Evolutionary conservation across 1,284 basidiomycete species (phyloP).

Genomic region (Microbotryum violaceum): DNA sequence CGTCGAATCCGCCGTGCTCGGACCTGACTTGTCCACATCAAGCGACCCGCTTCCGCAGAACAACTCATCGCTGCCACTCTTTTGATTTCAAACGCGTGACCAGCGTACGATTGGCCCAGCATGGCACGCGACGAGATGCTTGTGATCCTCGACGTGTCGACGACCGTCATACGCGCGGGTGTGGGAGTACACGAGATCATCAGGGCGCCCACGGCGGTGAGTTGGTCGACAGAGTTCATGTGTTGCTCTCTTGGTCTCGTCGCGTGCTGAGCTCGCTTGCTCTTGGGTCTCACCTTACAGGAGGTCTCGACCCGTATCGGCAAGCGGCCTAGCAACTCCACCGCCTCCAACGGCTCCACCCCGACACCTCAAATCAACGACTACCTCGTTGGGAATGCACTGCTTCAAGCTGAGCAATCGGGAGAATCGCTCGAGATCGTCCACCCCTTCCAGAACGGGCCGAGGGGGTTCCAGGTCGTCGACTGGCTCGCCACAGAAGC

Average conservation of each 20-base stretch:
- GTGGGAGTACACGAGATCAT: slow-evolving; percentile 73
- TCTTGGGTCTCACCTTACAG: slow-evolving; percentile 38
- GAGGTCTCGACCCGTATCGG: slow-evolving; percentile 68
- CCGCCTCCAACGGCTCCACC: slow-evolving; percentile 36
- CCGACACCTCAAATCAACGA: slow-evolving; percentile 51
- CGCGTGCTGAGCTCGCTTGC: slow-evolving; percentile 28
- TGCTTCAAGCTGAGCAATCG: slow-evolving; percentile 66
- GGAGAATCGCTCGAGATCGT: slow-evolving; percentile 65
- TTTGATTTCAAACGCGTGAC: too few species aligned
- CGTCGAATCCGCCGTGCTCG: background rate
- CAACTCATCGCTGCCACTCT: too few species aligned
- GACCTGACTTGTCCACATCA: too few species aligned
- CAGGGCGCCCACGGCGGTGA: slow-evolving; percentile 61
- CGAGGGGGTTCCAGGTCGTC: slow-evolving; percentile 56
- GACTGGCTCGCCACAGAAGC: slow-evolving; percentile 91
- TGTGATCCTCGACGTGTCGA: slow-evolving; percentile 68
- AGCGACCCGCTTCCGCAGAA: too few species aligned
- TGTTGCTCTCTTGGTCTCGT: slow-evolving; percentile 5
- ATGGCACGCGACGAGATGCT: slow-evolving; percentile 65
- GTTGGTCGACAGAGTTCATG: too few species aligned
- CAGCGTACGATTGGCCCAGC: background rate
- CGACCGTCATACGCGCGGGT: slow-evolving; percentile 63
- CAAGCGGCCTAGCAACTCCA: slow-evolving; percentile 46
- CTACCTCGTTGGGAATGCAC: slow-evolving; percentile 73
- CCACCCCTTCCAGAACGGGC: slow-evolving; percentile 59